These are phyloP conservation scores for Leccinum uliginosum DNA, from an alignment of 768 basidiomycete genomes.

Conservation along the genomic window DNA sequence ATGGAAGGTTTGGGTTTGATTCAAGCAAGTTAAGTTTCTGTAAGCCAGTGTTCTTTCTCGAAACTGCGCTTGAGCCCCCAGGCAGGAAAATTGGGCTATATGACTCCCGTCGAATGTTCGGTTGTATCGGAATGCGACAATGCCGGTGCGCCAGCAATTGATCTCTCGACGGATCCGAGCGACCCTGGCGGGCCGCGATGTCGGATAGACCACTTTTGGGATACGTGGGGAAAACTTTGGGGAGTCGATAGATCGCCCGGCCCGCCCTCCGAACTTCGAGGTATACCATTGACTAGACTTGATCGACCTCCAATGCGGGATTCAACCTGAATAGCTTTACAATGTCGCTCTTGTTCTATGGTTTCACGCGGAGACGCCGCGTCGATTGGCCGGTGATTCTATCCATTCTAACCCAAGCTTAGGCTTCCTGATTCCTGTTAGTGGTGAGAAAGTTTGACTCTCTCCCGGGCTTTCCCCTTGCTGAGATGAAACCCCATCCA, in stretches of 20 bases:
- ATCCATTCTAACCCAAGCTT: not conserved
- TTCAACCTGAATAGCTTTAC: not conserved
- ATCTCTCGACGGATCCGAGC: not conserved
- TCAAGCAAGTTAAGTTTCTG: not conserved
- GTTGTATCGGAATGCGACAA: not conserved
- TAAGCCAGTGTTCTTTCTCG: not conserved
- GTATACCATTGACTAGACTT: not conserved
- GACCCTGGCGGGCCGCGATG: not conserved
- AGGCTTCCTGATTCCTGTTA: not conserved
- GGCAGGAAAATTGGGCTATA: not conserved
- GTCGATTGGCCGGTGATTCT: not conserved
- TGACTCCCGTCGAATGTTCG: not conserved
- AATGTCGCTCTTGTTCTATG: not conserved
- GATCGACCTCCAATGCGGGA: not conserved
- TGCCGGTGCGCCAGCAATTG: not conserved
- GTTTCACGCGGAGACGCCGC: not conserved
- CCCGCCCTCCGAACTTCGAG: not conserved
- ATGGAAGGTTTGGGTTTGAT: not conserved
- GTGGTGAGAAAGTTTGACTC: conserved; percentile 12
- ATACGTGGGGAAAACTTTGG: not conserved
- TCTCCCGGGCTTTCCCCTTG: conserved; percentile 3
- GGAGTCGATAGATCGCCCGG: not conserved
- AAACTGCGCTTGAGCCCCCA: not conserved
- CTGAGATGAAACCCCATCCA: conserved; percentile 1
- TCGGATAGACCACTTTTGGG: not conserved